Conservation (phyloP, 495 filamentous ascomycete genomes). For the Hypoxylon lenormandii region DNA sequence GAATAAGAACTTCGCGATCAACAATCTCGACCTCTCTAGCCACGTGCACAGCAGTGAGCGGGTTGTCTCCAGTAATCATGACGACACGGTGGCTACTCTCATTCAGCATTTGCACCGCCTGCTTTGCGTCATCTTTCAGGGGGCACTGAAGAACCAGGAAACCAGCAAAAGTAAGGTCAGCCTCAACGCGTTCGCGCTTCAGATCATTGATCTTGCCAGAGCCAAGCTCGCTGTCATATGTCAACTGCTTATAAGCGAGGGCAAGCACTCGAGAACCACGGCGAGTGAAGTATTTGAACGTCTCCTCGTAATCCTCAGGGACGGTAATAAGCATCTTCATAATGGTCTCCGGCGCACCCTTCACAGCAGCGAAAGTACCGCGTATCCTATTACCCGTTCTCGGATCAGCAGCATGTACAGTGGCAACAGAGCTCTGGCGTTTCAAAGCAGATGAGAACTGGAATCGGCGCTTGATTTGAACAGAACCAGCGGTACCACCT, state of each 20-base stretch:
- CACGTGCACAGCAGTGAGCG: slow-evolving; percentile 94
- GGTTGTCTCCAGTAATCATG: slow-evolving; percentile 99
- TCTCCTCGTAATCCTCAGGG: slow-evolving; percentile 94
- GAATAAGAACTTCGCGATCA: slow-evolving; percentile 91
- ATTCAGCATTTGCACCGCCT: slow-evolving; percentile 94
- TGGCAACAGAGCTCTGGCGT: slow-evolving; percentile 92
- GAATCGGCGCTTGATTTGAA: slow-evolving; percentile 95
- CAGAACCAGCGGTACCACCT: slow-evolving; percentile 64
- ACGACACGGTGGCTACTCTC: slow-evolving; percentile 98
- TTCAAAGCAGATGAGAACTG: slow-evolving; percentile 98
- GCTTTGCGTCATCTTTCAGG: slow-evolving; percentile 94
- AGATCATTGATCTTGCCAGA: slow-evolving; percentile 88
- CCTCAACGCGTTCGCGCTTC: slow-evolving; percentile 90
- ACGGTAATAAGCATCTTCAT: slow-evolving; percentile 86
- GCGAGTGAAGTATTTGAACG: slow-evolving; percentile 96
- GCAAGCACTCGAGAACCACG: slow-evolving; percentile 93
- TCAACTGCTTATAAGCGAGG: slow-evolving; percentile 91
- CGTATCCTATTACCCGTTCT: slow-evolving; percentile 76
- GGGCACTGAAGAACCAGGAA: slow-evolving; percentile 96
- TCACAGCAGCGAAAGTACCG: slow-evolving; percentile 91
- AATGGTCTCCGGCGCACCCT: slow-evolving; percentile 97
- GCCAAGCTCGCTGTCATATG: slow-evolving; percentile 80
- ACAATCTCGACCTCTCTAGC: slow-evolving; percentile 97
- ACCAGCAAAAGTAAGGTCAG: slow-evolving; percentile 85
- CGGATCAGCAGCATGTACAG: slow-evolving; percentile 74